phyloP scores from a whole-genome alignment of 345 rosid species.

The Eucalyptus lansdowneana region DNA sequence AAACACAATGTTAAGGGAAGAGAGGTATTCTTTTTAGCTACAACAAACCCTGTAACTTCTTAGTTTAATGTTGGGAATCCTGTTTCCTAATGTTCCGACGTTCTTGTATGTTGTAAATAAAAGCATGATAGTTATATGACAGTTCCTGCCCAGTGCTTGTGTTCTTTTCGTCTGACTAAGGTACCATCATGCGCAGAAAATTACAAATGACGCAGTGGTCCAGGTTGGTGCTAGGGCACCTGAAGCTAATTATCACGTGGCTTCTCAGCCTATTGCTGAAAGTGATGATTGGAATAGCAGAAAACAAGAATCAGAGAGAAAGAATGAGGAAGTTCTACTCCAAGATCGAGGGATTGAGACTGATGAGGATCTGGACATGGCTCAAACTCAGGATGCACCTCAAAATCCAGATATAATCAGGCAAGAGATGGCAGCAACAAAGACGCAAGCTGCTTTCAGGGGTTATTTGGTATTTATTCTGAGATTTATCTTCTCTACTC shows the following conservation, averaged over 20 bases:
- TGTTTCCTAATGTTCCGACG: background rate
- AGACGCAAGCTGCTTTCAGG: conserved; percentile 90
- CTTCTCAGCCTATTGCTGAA: conserved; percentile 10
- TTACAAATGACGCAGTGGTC: conserved; percentile 29
- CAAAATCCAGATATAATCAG: conserved; percentile 40
- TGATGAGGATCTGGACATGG: conserved; percentile 16
- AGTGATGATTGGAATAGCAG: conserved; percentile 20
- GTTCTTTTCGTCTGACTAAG: background rate
- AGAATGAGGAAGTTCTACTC: conserved; percentile 27
- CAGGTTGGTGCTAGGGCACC: conserved; percentile 41
- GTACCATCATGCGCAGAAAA: conserved; percentile 22
- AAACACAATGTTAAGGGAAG: conserved; percentile 46
- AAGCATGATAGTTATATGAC: background rate
- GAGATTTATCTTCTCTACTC: background rate
- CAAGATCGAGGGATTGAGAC: conserved; percentile 16
- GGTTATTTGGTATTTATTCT: conserved; percentile 63
- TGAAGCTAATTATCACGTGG: conserved; percentile 42
- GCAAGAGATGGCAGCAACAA: conserved; percentile 65
- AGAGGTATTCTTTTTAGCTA: conserved; percentile 29
- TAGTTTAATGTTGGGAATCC: background rate
- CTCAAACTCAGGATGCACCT: conserved; percentile 12
- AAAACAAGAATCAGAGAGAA: conserved; percentile 19
- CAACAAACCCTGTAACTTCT: background rate
- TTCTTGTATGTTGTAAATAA: background rate
- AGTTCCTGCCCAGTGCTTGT: background rate